These are phyloP conservation scores for Agaricus sinodeliciosus DNA, from an alignment of 768 basidiomycete genomes.

Conservation along the genomic window DNA sequence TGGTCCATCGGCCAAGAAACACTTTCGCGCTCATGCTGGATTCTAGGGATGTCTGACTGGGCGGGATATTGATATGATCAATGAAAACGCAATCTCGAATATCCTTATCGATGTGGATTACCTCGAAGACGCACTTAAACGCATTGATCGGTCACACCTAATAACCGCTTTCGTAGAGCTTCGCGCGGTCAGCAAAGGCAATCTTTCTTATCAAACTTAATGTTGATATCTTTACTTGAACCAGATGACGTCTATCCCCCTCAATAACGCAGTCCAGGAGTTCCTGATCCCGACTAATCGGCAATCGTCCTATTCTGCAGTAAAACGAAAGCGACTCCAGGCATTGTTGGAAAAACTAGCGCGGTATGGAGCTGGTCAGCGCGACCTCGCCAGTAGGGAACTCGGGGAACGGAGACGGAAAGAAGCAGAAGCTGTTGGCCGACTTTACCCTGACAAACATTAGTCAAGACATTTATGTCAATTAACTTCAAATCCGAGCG, in stretches of 20 bases:
- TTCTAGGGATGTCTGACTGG: constrained; percentile 72
- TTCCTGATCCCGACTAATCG: constrained; percentile 70
- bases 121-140: constrained; percentile 78
- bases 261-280: constrained; percentile 69
- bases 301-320: constrained; percentile 54
- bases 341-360: constrained; percentile 75
- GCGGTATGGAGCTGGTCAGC: constrained; percentile 54
- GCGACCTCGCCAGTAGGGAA: constrained; percentile 55
- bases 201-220: neutral
- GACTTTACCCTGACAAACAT: constrained; percentile 63
- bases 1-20: constrained; percentile 1
- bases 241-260: constrained; percentile 67
- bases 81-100: constrained; percentile 86
- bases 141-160: constrained; percentile 67
- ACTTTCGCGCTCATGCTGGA: neutral
- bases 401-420: constrained; percentile 65
- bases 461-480: constrained; percentile 20
- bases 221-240: constrained; percentile 5
- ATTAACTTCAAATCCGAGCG: neutral
- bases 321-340: constrained; percentile 69
- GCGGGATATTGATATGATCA: constrained; percentile 68
- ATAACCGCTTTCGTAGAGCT: constrained; percentile 73
- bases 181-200: constrained; percentile 48
- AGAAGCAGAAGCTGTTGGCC: constrained; percentile 73
- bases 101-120: constrained; percentile 83